Percentiles rank a stretch among this genome's conserved stretches.
Conservation (phyloP, 805 yeast species). For the Pichia sporocuriosa region DNA sequence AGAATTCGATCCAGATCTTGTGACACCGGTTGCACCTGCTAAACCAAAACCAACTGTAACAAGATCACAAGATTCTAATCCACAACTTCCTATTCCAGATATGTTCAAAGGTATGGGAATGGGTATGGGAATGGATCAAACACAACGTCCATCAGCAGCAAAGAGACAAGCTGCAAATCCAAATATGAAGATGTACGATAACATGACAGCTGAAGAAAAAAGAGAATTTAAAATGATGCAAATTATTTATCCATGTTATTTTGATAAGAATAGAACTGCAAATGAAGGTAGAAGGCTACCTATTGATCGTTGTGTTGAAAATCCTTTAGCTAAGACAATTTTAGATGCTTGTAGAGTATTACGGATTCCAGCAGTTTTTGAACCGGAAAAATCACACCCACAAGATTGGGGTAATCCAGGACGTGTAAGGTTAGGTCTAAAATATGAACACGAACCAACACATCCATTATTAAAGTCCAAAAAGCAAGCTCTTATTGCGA, state of each 20-base stretch:
- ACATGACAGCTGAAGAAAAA: slow-evolving; percentile 42
- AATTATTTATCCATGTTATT: slow-evolving; percentile 84
- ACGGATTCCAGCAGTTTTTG: slow-evolving; percentile 39
- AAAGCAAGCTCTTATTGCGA: slow-evolving; percentile 53
- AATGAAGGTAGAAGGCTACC: slow-evolving; percentile 81
- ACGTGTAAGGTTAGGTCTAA: slow-evolving; percentile 73
- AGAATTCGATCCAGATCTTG: slow-evolving; percentile 70
- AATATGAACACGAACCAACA: slow-evolving; percentile 39
- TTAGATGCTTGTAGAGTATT: slow-evolving; percentile 55
- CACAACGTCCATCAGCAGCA: neutral
- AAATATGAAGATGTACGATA: slow-evolving; percentile 10
- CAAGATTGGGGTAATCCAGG: slow-evolving; percentile 98
- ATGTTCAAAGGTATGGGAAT: slow-evolving; percentile 24
- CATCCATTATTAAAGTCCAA: slow-evolving; percentile 41
- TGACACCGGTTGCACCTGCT: slow-evolving; percentile 64
- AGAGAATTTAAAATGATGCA: slow-evolving; percentile 65
- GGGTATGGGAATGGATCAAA: neutral
- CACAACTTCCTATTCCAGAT: slow-evolving; percentile 10
- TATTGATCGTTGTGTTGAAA: slow-evolving; percentile 60
- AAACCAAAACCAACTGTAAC: slow-evolving; percentile 52
- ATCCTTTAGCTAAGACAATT: slow-evolving; percentile 81
- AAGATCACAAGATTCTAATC: slow-evolving; percentile 49
- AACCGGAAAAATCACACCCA: slow-evolving; percentile 85
- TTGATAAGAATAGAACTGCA: slow-evolving; percentile 70
- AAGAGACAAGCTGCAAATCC: slow-evolving; percentile 6